Conservation (phyloP, 148 eudicot species). For the Spergularia marina region DNA sequence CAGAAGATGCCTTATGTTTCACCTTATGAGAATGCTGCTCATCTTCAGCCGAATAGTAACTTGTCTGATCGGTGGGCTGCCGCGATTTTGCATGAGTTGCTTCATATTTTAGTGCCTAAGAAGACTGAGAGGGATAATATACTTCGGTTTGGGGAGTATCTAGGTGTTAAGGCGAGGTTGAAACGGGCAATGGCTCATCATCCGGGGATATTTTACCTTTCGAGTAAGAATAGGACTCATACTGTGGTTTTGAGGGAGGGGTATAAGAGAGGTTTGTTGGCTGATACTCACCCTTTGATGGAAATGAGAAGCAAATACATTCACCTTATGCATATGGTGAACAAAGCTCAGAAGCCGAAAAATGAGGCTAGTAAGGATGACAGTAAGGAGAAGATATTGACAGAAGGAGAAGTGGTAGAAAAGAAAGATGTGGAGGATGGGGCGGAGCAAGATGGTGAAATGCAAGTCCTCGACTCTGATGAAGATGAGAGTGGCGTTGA, state of each 20-base stretch:
- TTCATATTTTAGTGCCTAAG: slow-evolving; percentile 60
- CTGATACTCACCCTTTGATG: slow-evolving; percentile 63
- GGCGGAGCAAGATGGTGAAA: slow-evolving; percentile 31
- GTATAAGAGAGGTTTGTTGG: slow-evolving; percentile 66
- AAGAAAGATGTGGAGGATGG: slow-evolving; percentile 27
- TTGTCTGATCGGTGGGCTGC: slow-evolving; percentile 79
- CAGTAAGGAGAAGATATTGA: slow-evolving; percentile 18
- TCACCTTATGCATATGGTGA: slow-evolving; percentile 65
- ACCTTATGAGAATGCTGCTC: slow-evolving; percentile 68
- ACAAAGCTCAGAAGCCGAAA: slow-evolving; percentile 45
- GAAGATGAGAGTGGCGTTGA: slow-evolving; percentile 34
- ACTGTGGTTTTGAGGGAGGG: slow-evolving; percentile 81
- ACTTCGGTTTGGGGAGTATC: slow-evolving; percentile 57
- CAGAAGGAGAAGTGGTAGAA: slow-evolving; percentile 28
- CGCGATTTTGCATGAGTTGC: slow-evolving; percentile 67
- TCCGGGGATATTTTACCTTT: slow-evolving; percentile 86
- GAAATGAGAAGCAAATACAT: slow-evolving; percentile 65
- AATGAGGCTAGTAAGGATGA: slow-evolving; percentile 19
- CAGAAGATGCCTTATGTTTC: slow-evolving; percentile 79
- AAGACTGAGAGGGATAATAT: slow-evolving; percentile 74
- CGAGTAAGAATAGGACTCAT: slow-evolving; percentile 64
- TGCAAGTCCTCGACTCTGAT: slow-evolving; percentile 37
- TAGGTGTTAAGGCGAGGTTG: slow-evolving; percentile 75
- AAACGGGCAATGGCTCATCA: slow-evolving; percentile 73
- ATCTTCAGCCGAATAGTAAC: slow-evolving; percentile 50